Percentiles rank a stretch among this genome's conserved stretches.
These are phyloP conservation scores for Apiotrichum veenhuisii DNA, from an alignment of 1,284 basidiomycete genomes.

Conservation along the genomic window DNA sequence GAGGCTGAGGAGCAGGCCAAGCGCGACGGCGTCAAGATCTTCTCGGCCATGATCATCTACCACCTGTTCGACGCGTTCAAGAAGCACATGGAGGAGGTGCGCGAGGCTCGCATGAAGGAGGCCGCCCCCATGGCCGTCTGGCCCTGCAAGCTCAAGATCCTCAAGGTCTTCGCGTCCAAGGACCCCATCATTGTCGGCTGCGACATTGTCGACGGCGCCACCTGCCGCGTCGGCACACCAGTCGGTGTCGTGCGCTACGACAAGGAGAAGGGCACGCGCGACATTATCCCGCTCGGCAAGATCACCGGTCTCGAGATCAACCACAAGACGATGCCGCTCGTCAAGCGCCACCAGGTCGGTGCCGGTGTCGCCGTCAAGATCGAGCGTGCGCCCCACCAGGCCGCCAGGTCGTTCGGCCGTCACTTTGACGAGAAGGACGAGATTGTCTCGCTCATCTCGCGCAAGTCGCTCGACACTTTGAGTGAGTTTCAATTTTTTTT, in stretches of 20 bases:
- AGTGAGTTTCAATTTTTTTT: constrained; percentile 24
- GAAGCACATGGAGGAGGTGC: constrained; percentile 89
- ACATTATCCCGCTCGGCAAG: constrained; percentile 87
- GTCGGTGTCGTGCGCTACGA: constrained; percentile 91
- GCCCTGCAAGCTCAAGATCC: constrained; percentile 90
- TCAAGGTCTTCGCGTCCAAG: constrained; percentile 91
- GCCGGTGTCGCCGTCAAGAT: constrained; percentile 91
- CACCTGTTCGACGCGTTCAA: constrained; percentile 97
- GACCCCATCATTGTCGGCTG: constrained; percentile 98
- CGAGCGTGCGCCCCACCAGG: constrained; percentile 93
- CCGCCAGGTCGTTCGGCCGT: constrained; percentile 82
- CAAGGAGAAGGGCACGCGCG: constrained; percentile 74
- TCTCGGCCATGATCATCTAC: constrained; percentile 87
- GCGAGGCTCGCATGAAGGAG: constrained; percentile 86
- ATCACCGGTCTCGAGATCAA: constrained; percentile 96
- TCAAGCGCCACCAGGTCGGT: constrained; percentile 56
- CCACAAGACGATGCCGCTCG: constrained; percentile 72
- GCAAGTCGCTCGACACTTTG: constrained; percentile 84
- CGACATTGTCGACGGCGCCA: constrained; percentile 85
- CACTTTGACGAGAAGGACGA: constrained; percentile 94
- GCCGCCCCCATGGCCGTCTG: constrained; percentile 94
- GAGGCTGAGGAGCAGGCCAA: constrained; percentile 89
- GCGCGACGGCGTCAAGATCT: constrained; percentile 88
- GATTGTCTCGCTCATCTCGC: constrained; percentile 81
- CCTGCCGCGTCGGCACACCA: constrained; percentile 89